Evolutionary conservation across 2,329 filamentous ascomycete species (phyloP), one percentile per base, ranked within the genome.

Genomic region (Neobulgaria alba): DNA sequence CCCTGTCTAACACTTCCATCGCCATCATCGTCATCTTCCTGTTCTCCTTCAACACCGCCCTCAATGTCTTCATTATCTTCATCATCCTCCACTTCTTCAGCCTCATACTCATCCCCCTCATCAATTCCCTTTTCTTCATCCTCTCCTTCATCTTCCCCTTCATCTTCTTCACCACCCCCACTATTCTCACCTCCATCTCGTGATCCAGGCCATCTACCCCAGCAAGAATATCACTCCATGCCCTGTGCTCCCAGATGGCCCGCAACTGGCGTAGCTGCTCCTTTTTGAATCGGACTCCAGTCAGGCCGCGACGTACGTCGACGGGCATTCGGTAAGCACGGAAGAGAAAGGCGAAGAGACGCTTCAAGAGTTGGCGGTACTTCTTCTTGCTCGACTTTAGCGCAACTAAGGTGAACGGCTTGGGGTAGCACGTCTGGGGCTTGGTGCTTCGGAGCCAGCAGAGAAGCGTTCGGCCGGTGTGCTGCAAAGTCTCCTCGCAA

Each of bases 361-460:
- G n/a, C n/a, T n/a, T n/a, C n/a, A n/a, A n/a, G n/a, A n/a, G n/a
- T n/a, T n/a, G n/a, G n/a, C n/a, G n/a, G n/a, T n/a, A n/a, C 35
- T 39, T 38, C 33, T 29, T 38, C 34, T 38, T 39, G 21, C 41
- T 43, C n/a, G 36, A 38, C 36, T 38, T 39, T 21, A 39, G 33
- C 20, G 33, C 36, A 30, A 42, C 35, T 9, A 42, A 23, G n/a
- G 38, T 34, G 17, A 45, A 41, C 10, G 38, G 42, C 26, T 45
- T 45, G 12, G 33, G 42, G 17, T 41, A 42, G 34, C 38, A 38
- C n/a, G 39, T 34, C 34, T 41, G 29, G 38, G 39, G 33, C 14
- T 45, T 45, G n/a, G n/a, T n/a, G n/a, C n/a, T n/a, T n/a, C n/a
- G n/a, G 23, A 46, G 33, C 40, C 41, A 46, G 43, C 43, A 43